These are phyloP conservation scores for Mucor racemosus DNA, from an alignment of 371 early-diverging fungal genomes.

Conservation along the genomic window DNA sequence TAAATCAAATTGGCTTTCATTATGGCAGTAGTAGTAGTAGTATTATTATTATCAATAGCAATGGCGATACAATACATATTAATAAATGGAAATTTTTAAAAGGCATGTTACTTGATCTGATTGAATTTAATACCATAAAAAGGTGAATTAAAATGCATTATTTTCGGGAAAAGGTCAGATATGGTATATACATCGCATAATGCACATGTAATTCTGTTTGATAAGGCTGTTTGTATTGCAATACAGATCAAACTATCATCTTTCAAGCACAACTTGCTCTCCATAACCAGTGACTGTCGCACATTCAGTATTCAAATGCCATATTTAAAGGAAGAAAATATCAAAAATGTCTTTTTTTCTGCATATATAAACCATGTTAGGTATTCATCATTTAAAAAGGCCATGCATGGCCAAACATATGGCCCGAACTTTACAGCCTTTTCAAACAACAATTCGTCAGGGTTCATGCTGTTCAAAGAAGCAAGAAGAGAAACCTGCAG, in stretches of 20 bases:
- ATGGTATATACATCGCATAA: too few relatives aligned
- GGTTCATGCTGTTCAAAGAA: slow-evolving; percentile 11
- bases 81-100: too few relatives aligned
- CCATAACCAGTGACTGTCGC: neutral
- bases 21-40: too few relatives aligned
- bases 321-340: neutral
- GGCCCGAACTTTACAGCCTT: neutral
- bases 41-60: too few relatives aligned
- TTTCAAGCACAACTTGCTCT: slow-evolving; percentile 7
- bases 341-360: neutral
- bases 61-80: too few relatives aligned
- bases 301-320: neutral
- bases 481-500: neutral
- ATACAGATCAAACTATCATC: too few relatives aligned
- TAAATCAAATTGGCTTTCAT: neutral
- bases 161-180: too few relatives aligned
- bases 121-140: too few relatives aligned
- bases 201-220: too few relatives aligned
- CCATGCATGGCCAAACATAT: neutral
- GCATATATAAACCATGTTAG: neutral
- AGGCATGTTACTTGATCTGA: too few relatives aligned
- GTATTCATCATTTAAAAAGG: slow-evolving; percentile 4
- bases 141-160: too few relatives aligned
- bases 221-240: too few relatives aligned
- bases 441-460: slow-evolving; percentile 1